Base-by-base conservation (phyloP, 352 stramenopile genomes). In the Aphanomyces stellatus region DNA sequence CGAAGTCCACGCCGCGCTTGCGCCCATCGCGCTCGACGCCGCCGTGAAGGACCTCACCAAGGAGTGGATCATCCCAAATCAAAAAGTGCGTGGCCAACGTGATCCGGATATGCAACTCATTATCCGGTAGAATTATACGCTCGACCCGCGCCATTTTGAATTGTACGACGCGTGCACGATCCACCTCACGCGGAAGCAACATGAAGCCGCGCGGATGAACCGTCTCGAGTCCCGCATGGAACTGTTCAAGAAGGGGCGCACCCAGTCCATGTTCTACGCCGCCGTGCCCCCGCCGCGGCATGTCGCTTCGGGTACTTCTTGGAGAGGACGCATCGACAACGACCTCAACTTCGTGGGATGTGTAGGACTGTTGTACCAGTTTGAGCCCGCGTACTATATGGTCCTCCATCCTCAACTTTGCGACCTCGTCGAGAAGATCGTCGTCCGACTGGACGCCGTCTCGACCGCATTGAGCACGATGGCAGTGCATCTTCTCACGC, bases 81-180 rank as follows among this genome's bases (percentile, higher is more conserved):
- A 53, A 69, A 69, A 68, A 17, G 53, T 64, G 17, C 5, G 27
- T 53, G 11, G 3, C 13, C 31, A 13, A n/a, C 13, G 17, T 42
- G 15, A 7, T 40, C 24, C 17, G 24, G 22, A 24, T 35, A 4
- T 7, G 24, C 4, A 15, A 41, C 15, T 22, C 24, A 41, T 25
- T 1, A 27, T 6, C 4, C 24, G 60, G 24, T 67, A 24, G 37
- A 46, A 46, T 46, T 96, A 93, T 72, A 80, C 81, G 0, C 74
- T 96, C 22, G 90, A 92, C 43, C 80, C 88, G 0, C 79, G 92
- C 65, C 72, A 90, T 6, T 90, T 86, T 46, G 82, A 85, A 27
- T 83, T 93, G 68, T 96, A 95, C 73, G 83, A 88, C 51, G 83
- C 88, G 15, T 89, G 85, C 6, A 94, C 91, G 60, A 81, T 92